Evolutionary conservation across 2,329 filamentous ascomycete species (phyloP), one percentile per base, ranked within the genome.

Genomic region (Fusarium temperatum): DNA sequence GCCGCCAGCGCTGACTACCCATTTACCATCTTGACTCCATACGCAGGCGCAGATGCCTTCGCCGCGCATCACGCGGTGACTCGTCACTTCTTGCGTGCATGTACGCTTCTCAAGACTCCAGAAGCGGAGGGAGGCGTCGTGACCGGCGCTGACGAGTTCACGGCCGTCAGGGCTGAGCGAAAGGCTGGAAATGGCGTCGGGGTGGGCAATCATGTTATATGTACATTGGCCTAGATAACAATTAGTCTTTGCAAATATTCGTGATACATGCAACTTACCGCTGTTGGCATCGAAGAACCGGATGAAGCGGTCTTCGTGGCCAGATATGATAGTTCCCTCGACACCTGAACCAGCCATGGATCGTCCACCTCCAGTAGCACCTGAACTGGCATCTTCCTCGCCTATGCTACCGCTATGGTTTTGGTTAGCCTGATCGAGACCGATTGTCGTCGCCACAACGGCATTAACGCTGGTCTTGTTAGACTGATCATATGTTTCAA

Each of bases 271-370:
- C 83, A 12, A 90, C 94, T 84, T 92, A 98, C 96, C 96, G 84
- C 94, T 98, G 81, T 99, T 98, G 72, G 96, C 96, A 86, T 99
- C 96, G 82, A 98, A 99, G 87, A 99, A 98, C 75, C 96, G 89
- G 77, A 99, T 95, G 79, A 95, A 98, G 77, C 94, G 92, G 84
- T 99, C 96, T 85, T 99, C 96, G 81, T 99, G 96, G 74, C 96
- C 96, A 70, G 94, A 97, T 74, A 99, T 98, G 66, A 99, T 93
- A 28, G 97, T 94, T 18, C 96, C 96, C 82, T 98, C 95, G 2
- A 98, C 91, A 39, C 93, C 93, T 64, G 92, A 94, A 58, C 91
- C 93, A 13, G 92, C 91, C 84, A 87, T 87, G 2, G 86, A 85
- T 38, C 87, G 84, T 41, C 87, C 86, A 30, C 94, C 93, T 17